These are phyloP conservation scores for Didymella segeticola DNA, from an alignment of 2,329 filamentous ascomycete species.

Conservation along the genomic window DNA sequence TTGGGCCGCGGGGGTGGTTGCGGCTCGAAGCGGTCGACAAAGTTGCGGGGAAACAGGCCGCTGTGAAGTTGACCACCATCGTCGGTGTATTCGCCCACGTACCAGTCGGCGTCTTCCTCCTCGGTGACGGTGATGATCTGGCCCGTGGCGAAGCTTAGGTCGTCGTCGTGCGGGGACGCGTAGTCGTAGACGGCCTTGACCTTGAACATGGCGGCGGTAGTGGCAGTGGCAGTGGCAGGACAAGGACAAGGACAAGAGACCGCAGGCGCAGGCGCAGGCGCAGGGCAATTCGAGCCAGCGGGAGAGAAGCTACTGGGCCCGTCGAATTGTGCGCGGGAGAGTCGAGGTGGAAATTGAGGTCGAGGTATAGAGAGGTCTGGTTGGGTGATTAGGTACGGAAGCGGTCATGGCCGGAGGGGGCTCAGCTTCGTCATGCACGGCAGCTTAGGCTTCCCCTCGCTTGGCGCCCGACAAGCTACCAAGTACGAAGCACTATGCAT, in stretches of 20 bases:
- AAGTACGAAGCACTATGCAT: no score
- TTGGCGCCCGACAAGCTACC: no score
- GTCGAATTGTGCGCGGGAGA: constrained; percentile 17
- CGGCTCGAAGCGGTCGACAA: constrained; percentile 95
- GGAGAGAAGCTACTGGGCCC: constrained; percentile 20
- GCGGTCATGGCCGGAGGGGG: constrained; percentile 23
- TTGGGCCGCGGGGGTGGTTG: constrained; percentile 85
- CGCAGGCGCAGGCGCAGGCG: no score
- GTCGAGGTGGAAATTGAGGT: constrained; percentile 13
- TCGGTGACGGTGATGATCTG: constrained; percentile 95
- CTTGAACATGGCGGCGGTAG: constrained; percentile 72
- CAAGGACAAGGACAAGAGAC: no score
- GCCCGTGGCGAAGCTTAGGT: constrained; percentile 82
- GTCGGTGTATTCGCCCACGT: constrained; percentile 85
- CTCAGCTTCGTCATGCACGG: constrained; percentile 13
- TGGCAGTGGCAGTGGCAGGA: constrained; percentile 11
- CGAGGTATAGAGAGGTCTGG: constrained; percentile 21
- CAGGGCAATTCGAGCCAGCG: neutral
- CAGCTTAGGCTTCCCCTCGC: constrained; percentile 11
- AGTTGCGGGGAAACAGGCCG: constrained; percentile 94
- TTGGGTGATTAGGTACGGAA: constrained; percentile 14
- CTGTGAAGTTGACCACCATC: constrained; percentile 77
- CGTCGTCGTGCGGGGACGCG: constrained; percentile 89
- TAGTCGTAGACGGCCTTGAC: constrained; percentile 98
- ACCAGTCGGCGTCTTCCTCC: constrained; percentile 93